Evolutionary conservation across 352 stramenopile genomes (phyloP).

Genomic region (Phytophthora idaei): DNA sequence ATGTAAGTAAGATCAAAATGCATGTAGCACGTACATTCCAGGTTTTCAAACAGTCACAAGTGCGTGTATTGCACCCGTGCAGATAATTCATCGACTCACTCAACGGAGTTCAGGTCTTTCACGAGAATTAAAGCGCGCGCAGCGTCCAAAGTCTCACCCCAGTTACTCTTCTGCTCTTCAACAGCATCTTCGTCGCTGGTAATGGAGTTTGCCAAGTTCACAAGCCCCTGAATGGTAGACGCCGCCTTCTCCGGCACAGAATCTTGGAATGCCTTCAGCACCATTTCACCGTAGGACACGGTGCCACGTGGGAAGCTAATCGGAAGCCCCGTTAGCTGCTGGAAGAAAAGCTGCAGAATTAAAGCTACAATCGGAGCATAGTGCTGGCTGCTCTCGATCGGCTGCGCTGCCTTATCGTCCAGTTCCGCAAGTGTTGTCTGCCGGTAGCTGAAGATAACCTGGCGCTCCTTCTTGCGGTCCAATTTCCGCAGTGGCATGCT

Average conservation of each 20-base stretch:
- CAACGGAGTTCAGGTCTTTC: slow-evolving; percentile 45
- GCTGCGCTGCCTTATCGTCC: slow-evolving; percentile 29
- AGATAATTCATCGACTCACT: slow-evolving; percentile 29
- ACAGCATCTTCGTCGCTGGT: slow-evolving; percentile 13
- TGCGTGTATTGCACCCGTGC: background rate
- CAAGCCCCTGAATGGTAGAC: slow-evolving; percentile 36
- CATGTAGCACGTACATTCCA: slow-evolving; percentile 18
- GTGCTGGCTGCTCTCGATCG: slow-evolving; percentile 26
- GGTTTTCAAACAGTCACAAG: slow-evolving; percentile 9
- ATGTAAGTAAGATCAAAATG: slow-evolving; percentile 15
- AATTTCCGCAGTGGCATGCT: slow-evolving; percentile 81
- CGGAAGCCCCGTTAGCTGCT: slow-evolving; percentile 63
- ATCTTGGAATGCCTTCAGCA: slow-evolving; percentile 51
- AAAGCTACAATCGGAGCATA: slow-evolving; percentile 31
- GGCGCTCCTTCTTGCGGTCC: slow-evolving; percentile 85
- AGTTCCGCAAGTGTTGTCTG: slow-evolving; percentile 53
- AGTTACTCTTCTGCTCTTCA: slow-evolving; percentile 23
- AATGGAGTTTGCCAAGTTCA: slow-evolving; percentile 19
- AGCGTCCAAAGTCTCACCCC: slow-evolving; percentile 33
- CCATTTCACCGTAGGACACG: slow-evolving; percentile 39
- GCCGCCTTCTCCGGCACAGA: slow-evolving; percentile 43
- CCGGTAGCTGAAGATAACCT: slow-evolving; percentile 70
- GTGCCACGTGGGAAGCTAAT: slow-evolving; percentile 49
- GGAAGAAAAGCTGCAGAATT: slow-evolving; percentile 70
- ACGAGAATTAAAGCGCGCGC: slow-evolving; percentile 40